These are phyloP conservation scores for Zea mays DNA, from an alignment of 176 grass and related monocot species.

Conservation along the genomic window DNA sequence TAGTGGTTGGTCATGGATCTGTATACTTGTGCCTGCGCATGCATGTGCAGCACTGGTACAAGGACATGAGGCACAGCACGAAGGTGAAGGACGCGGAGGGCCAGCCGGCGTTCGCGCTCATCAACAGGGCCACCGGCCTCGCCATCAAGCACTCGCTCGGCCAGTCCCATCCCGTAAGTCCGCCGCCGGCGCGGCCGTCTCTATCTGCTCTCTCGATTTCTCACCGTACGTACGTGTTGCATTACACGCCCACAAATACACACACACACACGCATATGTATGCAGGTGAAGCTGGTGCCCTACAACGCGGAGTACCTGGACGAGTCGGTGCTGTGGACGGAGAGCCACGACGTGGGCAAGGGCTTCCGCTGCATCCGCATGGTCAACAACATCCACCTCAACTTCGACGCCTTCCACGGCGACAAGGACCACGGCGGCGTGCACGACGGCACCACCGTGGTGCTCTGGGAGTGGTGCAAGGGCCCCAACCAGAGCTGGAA, in stretches of 20 bases:
- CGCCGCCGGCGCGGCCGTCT: too few species aligned
- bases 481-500: conserved; percentile 81
- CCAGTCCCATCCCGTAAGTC: conserved; percentile 57
- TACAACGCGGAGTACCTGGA: conserved; percentile 54
- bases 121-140: conserved; percentile 66
- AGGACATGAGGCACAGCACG: conserved; percentile 67
- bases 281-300: conserved; percentile 48
- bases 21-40: neutral
- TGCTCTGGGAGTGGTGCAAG: conserved; percentile 83
- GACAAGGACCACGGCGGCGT: conserved; percentile 77
- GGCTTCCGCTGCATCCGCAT: conserved; percentile 85
- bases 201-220: too few species aligned
- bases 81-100: conserved; percentile 66
- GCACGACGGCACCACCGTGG: conserved; percentile 60
- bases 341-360: conserved; percentile 63
- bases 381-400: conserved; percentile 73
- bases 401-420: conserved; percentile 75
- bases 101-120: conserved; percentile 60
- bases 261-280: too few species aligned
- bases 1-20: neutral
- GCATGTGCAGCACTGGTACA: conserved; percentile 65
- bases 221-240: too few species aligned
- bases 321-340: conserved; percentile 75
- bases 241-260: too few species aligned
- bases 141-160: conserved; percentile 87